These are phyloP conservation scores for Cladorrhinum sp. DNA, from an alignment of 2,329 filamentous ascomycete genomes.

Conservation along the genomic window DNA sequence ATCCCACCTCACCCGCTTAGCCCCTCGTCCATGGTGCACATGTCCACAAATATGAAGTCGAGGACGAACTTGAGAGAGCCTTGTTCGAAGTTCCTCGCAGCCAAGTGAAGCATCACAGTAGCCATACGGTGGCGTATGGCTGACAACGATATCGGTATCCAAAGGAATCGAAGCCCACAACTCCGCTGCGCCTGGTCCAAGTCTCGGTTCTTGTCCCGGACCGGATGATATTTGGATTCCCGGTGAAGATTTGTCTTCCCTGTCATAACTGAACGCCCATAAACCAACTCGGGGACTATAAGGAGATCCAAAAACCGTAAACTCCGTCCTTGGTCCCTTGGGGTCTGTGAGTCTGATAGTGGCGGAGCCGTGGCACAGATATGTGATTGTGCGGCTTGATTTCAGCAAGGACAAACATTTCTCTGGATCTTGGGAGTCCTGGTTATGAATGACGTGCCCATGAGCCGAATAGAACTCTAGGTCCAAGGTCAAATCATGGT, in stretches of 20 bases:
- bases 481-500: slow-evolving; percentile 73
- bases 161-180: slow-evolving; percentile 62
- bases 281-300: slow-evolving; percentile 54
- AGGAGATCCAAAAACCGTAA: slow-evolving; percentile 70
- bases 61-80: slow-evolving; percentile 60
- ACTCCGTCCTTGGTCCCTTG: slow-evolving; percentile 54
- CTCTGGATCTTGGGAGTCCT: slow-evolving; percentile 48
- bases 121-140: slow-evolving; percentile 63
- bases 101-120: slow-evolving; percentile 59
- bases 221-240: slow-evolving; percentile 4
- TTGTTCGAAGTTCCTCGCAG: slow-evolving; percentile 56
- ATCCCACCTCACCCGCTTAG: slow-evolving; percentile 61
- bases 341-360: slow-evolving; percentile 53
- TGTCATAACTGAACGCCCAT: slow-evolving; percentile 67
- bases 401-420: slow-evolving; percentile 54
- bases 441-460: slow-evolving; percentile 54
- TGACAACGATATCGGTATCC: slow-evolving; percentile 64
- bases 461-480: slow-evolving; percentile 56
- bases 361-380: slow-evolving; percentile 58
- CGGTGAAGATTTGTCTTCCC: slow-evolving; percentile 15
- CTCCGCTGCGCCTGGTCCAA: slow-evolving; percentile 10
- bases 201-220: neutral
- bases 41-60: slow-evolving; percentile 68
- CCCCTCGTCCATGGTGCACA: slow-evolving; percentile 66
- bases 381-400: slow-evolving; percentile 56